These are phyloP conservation scores for Tulasnella sp. DNA, from an alignment of 768 basidiomycete genomes.

Conservation along the genomic window DNA sequence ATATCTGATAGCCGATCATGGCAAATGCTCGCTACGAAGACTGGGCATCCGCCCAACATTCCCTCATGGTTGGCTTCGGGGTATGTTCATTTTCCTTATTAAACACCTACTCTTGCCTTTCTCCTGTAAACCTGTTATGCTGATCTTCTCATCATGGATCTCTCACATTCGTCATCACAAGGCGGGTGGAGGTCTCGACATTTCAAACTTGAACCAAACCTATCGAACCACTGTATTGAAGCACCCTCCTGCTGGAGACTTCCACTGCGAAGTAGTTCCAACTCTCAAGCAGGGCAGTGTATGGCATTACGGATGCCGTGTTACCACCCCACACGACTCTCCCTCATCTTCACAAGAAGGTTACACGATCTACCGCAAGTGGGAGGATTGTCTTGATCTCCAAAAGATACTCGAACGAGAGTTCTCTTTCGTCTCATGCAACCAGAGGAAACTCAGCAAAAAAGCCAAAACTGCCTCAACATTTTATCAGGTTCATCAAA, in stretches of 20 bases:
- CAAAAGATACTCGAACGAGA: conserved; percentile 14
- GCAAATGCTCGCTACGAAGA: too few species aligned
- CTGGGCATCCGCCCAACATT: too few species aligned
- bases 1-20: too few species aligned
- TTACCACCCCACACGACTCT: not conserved
- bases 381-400: conserved; percentile 16
- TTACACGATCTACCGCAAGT: conserved; percentile 11
- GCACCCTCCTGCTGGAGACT: conserved; percentile 13
- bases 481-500: not conserved
- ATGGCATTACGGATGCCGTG: conserved; percentile 10
- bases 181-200: conserved; percentile 7
- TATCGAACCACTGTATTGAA: conserved; percentile 11
- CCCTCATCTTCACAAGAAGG: not conserved
- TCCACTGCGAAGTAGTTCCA: conserved; percentile 6
- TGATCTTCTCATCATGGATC: not conserved
- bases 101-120: too few species aligned
- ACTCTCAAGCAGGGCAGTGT: conserved; percentile 3
- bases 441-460: not conserved
- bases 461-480: not conserved
- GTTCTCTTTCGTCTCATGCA: conserved; percentile 6
- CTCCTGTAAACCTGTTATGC: not conserved
- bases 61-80: too few species aligned
- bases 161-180: not conserved
- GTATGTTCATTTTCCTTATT: too few species aligned
- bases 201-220: conserved; percentile 11